A percentile compares a stretch with the other conserved stretches of the same genome.
phyloP scores from a whole-genome alignment of 305 asterid genomes.

The Striga hermonthica region DNA sequence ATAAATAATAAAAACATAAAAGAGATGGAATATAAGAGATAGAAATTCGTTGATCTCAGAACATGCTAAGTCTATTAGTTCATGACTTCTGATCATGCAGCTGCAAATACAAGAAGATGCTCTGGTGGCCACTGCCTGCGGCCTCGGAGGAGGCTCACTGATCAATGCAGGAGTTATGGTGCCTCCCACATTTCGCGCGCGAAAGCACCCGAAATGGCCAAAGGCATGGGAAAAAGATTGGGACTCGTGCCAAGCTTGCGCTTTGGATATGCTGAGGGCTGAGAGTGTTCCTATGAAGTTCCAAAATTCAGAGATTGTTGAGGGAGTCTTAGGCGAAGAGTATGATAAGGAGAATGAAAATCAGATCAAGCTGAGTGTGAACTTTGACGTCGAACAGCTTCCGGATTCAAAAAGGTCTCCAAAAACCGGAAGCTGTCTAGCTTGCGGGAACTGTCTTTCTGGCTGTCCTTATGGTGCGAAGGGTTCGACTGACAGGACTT shows the following conservation, averaged over 20 bases:
- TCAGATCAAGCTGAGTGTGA: conserved; percentile 41
- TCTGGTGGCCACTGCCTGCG: conserved; percentile 47
- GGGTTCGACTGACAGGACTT: conserved; percentile 45
- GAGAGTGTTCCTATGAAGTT: conserved; percentile 44
- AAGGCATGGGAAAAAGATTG: conserved; percentile 55
- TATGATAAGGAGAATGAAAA: conserved; percentile 20
- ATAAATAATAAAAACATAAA: too few species aligned
- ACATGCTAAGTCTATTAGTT: neutral
- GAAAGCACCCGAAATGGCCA: conserved; percentile 50
- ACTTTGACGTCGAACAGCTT: conserved; percentile 37
- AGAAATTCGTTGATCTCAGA: neutral
- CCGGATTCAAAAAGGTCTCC: conserved; percentile 24
- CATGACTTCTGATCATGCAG: conserved; percentile 18
- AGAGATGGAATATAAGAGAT: too few species aligned
- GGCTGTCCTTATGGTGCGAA: conserved; percentile 60
- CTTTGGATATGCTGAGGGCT: conserved; percentile 42
- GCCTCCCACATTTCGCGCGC: conserved; percentile 37
- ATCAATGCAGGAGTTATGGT: conserved; percentile 54
- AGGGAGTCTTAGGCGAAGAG: conserved; percentile 34
- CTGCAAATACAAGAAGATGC: conserved; percentile 41
- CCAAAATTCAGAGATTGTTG: conserved; percentile 42
- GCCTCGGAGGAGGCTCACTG: conserved; percentile 61
- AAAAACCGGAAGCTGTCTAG: conserved; percentile 39
- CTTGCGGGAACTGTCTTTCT: conserved; percentile 58
- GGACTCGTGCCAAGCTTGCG: conserved; percentile 44